Base-by-base conservation (phyloP, 2,329 filamentous ascomycete genomes). In the Ilyonectria robusta region DNA sequence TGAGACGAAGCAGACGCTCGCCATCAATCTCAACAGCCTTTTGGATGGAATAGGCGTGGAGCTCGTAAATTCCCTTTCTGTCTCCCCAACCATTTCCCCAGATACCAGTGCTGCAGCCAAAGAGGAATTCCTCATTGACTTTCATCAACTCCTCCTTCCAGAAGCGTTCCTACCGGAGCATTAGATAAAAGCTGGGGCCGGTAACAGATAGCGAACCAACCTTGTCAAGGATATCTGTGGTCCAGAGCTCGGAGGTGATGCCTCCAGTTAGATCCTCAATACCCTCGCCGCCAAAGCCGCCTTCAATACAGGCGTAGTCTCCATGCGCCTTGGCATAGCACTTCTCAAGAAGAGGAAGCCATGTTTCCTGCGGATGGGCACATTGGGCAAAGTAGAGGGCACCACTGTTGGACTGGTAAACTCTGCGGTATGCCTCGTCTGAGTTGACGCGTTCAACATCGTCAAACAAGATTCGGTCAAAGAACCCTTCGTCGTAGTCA, bases 241-340 rank as follows among this genome's bases (percentile, higher is more conserved):
- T 87, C 50, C 90, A 88, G 3, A 93, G 81, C 74, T 92, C 89
- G 0, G 88, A 89, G 0, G 90, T 92, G 6, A 93, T 89, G 31
- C 91, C 91, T 10, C 91, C 91, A 0, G 86, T 89, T 5, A 90
- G 81, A 75, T 92, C 85, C 63, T 90, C 88, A 19, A 90, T 83
- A 7, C 84, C 88, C 72, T 90, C 88, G 19, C 88, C 84, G 11
- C 83, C 83, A 76, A 91, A 94, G 0, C 93, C 93, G 7, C 93
- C 92, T 46, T 92, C 87, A 37, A 97, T 93, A 1, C 91, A 87
- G 19, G 86, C 88, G 72, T 92, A 97, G 76, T 96, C 93, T 4
- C 92, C 93, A 69, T 95, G 93, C 0, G 92, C 92, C 77, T 95
- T 95, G 19, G 93, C 93, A 73, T 93, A 94, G 1, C 92, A 92